Conservation (phyloP, 2,329 filamentous ascomycete genomes). For the Neocucurbitaria cava region DNA sequence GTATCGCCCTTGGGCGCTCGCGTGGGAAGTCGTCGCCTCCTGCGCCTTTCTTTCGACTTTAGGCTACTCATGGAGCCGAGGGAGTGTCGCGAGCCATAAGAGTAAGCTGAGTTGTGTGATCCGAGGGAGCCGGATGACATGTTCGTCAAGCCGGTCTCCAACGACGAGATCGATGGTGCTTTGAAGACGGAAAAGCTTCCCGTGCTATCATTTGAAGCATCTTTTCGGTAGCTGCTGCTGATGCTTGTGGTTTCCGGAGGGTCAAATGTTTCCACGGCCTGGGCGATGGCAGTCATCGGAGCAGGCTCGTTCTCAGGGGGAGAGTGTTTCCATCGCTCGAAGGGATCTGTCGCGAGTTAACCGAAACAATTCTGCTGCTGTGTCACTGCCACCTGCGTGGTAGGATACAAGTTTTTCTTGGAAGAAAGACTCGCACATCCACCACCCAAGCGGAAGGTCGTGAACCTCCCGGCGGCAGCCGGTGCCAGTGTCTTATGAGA, state of each 20-base stretch:
- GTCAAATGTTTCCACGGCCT: constrained; percentile 59
- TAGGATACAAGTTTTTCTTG: constrained; percentile 1
- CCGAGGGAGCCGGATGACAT: constrained; percentile 62
- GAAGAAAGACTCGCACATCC: constrained; percentile 1
- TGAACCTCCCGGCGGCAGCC: constrained; percentile 25
- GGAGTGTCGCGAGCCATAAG: constrained; percentile 63
- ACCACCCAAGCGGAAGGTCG: constrained; percentile 27
- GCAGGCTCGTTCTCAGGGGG: constrained; percentile 74
- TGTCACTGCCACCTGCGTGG: constrained; percentile 12
- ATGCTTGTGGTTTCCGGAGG: constrained; percentile 39
- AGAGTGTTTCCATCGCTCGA: constrained; percentile 73
- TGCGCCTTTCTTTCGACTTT: constrained; percentile 62
- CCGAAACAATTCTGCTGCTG: constrained; percentile 35
- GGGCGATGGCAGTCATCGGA: constrained; percentile 67
- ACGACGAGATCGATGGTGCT: constrained; percentile 61
- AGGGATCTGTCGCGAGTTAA: constrained; percentile 63
- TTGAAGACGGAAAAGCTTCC: constrained; percentile 58
- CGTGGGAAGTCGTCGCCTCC: constrained; percentile 59
- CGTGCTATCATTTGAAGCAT: constrained; percentile 57
- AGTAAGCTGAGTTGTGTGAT: constrained; percentile 64
- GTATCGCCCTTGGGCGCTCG: constrained; percentile 39
- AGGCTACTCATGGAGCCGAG: constrained; percentile 63
- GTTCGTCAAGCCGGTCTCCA: constrained; percentile 58
- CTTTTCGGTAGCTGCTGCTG: constrained; percentile 55
- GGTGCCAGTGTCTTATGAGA: constrained; percentile 26